A percentile compares a stretch with the other conserved stretches of the same genome.
phyloP scores from a whole-genome alignment of 2,329 filamentous ascomycete genomes.

The Pleoardoris graminearum region DNA sequence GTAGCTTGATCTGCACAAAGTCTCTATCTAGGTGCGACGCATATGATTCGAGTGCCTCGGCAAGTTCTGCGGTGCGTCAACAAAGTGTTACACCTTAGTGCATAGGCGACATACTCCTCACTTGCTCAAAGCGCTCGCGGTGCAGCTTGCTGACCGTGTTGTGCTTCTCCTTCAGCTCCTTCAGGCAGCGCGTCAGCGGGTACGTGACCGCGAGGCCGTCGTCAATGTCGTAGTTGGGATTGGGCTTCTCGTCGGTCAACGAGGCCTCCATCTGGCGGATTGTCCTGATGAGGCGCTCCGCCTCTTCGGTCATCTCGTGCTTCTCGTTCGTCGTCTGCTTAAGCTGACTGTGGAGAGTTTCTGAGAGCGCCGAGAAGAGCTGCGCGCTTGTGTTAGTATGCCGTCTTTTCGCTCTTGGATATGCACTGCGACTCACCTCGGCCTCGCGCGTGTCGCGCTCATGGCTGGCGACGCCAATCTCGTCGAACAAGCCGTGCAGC shows the following conservation, averaged over 20 bases:
- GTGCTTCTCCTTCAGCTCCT: constrained; percentile 83
- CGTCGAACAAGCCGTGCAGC: constrained; percentile 92
- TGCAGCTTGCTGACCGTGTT: constrained; percentile 78
- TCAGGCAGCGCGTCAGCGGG: constrained; percentile 79
- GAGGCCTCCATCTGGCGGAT: constrained; percentile 95
- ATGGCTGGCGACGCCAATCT: constrained; percentile 93
- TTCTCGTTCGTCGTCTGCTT: constrained; percentile 85
- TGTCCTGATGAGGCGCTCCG: constrained; percentile 77
- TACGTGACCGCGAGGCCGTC: constrained; percentile 77
- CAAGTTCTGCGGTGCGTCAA: constrained; percentile 68
- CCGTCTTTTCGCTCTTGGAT: background rate
- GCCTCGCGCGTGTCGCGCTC: constrained; percentile 88
- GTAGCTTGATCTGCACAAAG: constrained; percentile 83
- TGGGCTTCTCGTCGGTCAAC: constrained; percentile 73
- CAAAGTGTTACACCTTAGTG: background rate
- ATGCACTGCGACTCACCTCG: constrained; percentile 67
- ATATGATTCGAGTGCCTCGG: constrained; percentile 91
- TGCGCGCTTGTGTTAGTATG: constrained; percentile 45
- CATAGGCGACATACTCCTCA: constrained; percentile 70
- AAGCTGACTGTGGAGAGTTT: constrained; percentile 88
- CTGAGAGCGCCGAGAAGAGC: constrained; percentile 90
- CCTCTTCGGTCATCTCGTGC: constrained; percentile 86
- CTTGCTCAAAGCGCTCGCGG: constrained; percentile 90
- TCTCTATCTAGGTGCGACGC: constrained; percentile 91
- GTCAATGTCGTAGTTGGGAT: constrained; percentile 67